Percentiles rank a stretch among this genome's conserved stretches.
Conservation (phyloP, 2,329 filamentous ascomycete genomes). For the Aspergillus fructus region DNA sequence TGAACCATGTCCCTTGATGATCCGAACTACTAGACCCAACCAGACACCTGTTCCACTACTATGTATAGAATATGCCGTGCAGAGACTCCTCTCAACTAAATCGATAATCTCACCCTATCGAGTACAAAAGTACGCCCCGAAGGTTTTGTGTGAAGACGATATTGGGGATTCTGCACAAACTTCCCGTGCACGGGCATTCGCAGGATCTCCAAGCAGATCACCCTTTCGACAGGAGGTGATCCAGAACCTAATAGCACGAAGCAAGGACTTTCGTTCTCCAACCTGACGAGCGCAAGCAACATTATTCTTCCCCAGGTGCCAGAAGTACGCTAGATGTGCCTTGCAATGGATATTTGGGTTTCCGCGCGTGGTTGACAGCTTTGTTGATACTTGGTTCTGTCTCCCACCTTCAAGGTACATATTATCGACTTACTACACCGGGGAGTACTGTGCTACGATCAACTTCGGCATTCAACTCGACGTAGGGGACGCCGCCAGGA, state of each 20-base stretch:
- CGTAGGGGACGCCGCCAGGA: neutral
- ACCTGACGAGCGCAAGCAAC: neutral
- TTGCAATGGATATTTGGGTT: conserved; percentile 22
- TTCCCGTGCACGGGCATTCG: conserved; percentile 21
- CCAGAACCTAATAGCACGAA: conserved; percentile 28
- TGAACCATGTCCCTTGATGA: conserved; percentile 1
- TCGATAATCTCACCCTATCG: neutral
- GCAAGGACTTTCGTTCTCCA: conserved; percentile 28
- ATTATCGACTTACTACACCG: neutral
- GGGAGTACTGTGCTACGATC: neutral
- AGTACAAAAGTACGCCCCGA: conserved; percentile 18
- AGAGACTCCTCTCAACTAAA: neutral
- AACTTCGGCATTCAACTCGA: neutral
- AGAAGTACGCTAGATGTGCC: conserved; percentile 19
- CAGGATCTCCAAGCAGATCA: conserved; percentile 18
- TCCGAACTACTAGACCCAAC: neutral
- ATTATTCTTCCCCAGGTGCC: neutral
- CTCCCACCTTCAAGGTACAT: neutral
- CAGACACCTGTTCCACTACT: conserved; percentile 1
- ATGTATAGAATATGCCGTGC: conserved; percentile 4
- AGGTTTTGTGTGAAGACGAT: conserved; percentile 3
- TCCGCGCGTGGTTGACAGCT: neutral
- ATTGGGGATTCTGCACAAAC: conserved; percentile 19
- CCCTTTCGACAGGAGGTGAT: conserved; percentile 18
- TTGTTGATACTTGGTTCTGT: neutral